Evolutionary conservation across 2,329 filamentous ascomycete genomes (phyloP).

Genomic region (Ophiostoma perfectum): DNA sequence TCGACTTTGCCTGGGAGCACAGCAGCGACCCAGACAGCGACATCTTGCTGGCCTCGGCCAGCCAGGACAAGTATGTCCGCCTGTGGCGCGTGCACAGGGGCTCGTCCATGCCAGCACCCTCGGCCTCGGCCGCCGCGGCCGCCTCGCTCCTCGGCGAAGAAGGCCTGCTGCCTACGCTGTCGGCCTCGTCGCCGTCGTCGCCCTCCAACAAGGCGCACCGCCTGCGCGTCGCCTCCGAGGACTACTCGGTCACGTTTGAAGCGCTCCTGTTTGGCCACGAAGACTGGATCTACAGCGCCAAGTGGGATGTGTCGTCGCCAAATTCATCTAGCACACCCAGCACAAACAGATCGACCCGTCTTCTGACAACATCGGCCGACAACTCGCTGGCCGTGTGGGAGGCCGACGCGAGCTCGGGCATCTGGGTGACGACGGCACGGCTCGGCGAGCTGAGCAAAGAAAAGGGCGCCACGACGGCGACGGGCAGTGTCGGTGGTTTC

Average conservation of each 20-base stretch:
- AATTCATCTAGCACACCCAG: too few relatives aligned
- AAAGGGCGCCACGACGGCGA: constrained; percentile 94
- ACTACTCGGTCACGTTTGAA: constrained; percentile 85
- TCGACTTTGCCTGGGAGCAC: constrained; percentile 68
- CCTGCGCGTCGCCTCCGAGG: constrained; percentile 53
- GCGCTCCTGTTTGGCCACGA: constrained; percentile 91
- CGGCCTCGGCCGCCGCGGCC: constrained; percentile 41
- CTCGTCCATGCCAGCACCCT: constrained; percentile 54
- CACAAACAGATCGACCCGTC: constrained; percentile 45
- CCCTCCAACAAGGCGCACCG: constrained; percentile 85
- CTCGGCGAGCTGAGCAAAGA: constrained; percentile 91
- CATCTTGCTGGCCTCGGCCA: constrained; percentile 81
- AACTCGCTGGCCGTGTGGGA: constrained; percentile 95
- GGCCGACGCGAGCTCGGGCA: constrained; percentile 72
- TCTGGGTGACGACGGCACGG: constrained; percentile 82
- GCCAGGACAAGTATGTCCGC: constrained; percentile 94
- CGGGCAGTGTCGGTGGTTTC: constrained; percentile 90
- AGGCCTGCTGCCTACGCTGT: constrained; percentile 58
- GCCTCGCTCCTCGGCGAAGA: constrained; percentile 53
- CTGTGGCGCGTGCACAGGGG: constrained; percentile 82
- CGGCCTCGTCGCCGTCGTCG: background rate
- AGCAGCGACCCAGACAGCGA: constrained; percentile 55
- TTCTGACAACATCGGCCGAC: constrained; percentile 88
- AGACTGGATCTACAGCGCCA: constrained; percentile 92
- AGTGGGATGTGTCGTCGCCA: constrained; percentile 55